Evolutionary conservation across 257 asterid species (phyloP).

Genomic region (Fraxinus pennsylvanica): DNA sequence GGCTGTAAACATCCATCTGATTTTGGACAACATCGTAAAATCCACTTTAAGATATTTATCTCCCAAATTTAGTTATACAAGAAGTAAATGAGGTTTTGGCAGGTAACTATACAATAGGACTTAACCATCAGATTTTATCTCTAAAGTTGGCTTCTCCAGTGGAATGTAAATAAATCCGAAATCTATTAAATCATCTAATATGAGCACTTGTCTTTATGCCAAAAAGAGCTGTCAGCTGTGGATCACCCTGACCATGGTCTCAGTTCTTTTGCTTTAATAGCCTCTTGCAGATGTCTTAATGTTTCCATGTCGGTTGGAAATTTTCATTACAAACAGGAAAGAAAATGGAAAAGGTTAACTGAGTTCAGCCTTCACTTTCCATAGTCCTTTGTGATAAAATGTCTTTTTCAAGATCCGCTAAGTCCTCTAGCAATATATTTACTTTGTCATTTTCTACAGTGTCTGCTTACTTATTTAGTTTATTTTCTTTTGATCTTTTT

Average conservation of each 20-base stretch:
- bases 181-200: not conserved
- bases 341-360: not conserved
- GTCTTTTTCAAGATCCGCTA: slow-evolving; percentile 7
- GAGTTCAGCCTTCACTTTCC: not conserved
- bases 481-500: not conserved
- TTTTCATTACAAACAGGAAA: not conserved
- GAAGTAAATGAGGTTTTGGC: not conserved
- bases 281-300: not conserved
- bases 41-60: not conserved
- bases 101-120: slow-evolving; percentile 5
- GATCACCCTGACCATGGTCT: not conserved
- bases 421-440: slow-evolving; percentile 7
- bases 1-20: slow-evolving; percentile 5
- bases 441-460: not conserved
- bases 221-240: not conserved
- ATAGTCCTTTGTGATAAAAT: slow-evolving; percentile 4
- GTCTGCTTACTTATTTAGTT: not conserved
- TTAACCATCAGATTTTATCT: slow-evolving; percentile 15
- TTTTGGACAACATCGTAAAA: not conserved
- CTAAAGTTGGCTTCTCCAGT: slow-evolving; percentile 10
- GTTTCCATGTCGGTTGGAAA: slow-evolving; percentile 11
- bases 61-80: not conserved
- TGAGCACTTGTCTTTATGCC: not conserved
- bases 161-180: not conserved
- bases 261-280: not conserved